phyloP scores from a whole-genome alignment of 768 basidiomycete species.

The Leccinum truebloodii region DNA sequence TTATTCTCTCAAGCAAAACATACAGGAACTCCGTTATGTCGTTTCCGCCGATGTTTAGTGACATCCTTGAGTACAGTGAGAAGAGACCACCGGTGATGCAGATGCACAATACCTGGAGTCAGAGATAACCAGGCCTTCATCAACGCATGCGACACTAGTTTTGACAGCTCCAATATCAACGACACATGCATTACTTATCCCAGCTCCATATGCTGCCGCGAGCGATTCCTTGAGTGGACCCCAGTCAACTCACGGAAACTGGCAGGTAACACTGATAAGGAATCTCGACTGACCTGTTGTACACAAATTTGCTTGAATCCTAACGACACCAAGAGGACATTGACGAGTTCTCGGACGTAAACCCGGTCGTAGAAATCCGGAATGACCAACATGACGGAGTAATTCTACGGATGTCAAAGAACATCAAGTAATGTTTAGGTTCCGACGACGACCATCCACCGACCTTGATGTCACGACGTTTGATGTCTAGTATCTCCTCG shows the following conservation, averaged over 20 bases:
- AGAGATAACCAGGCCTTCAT: slow-evolving; percentile 84
- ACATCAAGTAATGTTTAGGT: neutral
- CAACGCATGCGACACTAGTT: slow-evolving; percentile 89
- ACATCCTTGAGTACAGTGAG: slow-evolving; percentile 50
- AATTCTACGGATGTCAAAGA: slow-evolving; percentile 52
- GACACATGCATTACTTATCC: slow-evolving; percentile 92
- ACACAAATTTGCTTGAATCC: slow-evolving; percentile 93
- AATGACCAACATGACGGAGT: slow-evolving; percentile 84
- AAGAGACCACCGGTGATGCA: slow-evolving; percentile 1
- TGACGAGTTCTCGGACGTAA: slow-evolving; percentile 78
- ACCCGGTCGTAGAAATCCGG: slow-evolving; percentile 88
- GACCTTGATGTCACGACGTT: slow-evolving; percentile 60
- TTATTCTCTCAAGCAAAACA: slow-evolving; percentile 73
- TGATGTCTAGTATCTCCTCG: slow-evolving; percentile 58
- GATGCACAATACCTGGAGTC: slow-evolving; percentile 72
- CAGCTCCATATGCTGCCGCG: slow-evolving; percentile 93
- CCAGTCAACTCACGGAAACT: neutral
- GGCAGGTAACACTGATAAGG: neutral
- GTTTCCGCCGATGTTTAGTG: slow-evolving; percentile 87
- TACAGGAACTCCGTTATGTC: slow-evolving; percentile 91
- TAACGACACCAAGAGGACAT: slow-evolving; percentile 72
- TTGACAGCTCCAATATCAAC: slow-evolving; percentile 89
- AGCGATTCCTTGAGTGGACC: slow-evolving; percentile 69
- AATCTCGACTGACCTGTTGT: slow-evolving; percentile 64
- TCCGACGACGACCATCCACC: slow-evolving; percentile 13